These are phyloP conservation scores for Camelina sativa DNA, from an alignment of 345 rosid species.

Conservation along the genomic window DNA sequence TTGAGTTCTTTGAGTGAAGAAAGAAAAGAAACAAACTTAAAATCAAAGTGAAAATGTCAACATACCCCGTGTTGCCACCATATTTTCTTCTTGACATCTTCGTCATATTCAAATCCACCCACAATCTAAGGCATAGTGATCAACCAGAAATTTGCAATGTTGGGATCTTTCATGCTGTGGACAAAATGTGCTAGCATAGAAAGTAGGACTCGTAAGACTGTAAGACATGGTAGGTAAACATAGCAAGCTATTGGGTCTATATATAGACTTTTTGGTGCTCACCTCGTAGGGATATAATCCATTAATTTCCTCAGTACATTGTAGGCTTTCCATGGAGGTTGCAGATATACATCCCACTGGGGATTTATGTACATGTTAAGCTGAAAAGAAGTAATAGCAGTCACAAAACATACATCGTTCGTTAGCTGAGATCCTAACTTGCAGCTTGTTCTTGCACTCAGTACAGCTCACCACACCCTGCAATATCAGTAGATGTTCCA, in stretches of 20 bases:
- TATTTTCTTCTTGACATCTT: slow-evolving; percentile 78
- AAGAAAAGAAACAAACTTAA: too few species aligned
- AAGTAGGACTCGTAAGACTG: slow-evolving; percentile 25
- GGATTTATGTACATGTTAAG: slow-evolving; percentile 28
- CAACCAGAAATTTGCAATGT: slow-evolving; percentile 96
- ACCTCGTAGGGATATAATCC: slow-evolving; percentile 98
- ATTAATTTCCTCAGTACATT: slow-evolving; percentile 79
- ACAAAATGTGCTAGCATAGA: slow-evolving; percentile 74
- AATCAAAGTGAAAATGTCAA: too few species aligned
- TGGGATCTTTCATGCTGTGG: slow-evolving; percentile 95
- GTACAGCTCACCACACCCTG: slow-evolving; percentile 94
- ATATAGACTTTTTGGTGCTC: slow-evolving; percentile 26
- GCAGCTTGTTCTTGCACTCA: slow-evolving; percentile 89
- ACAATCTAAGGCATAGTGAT: slow-evolving; percentile 81
- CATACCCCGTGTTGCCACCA: slow-evolving; percentile 92
- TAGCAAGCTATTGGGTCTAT: slow-evolving; percentile 24
- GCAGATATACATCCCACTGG: slow-evolving; percentile 12
- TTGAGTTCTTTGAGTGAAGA: too few species aligned
- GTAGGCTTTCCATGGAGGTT: slow-evolving; percentile 93
- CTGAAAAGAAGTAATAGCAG: slow-evolving; percentile 34
- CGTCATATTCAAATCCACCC: slow-evolving; percentile 86
- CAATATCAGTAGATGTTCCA: slow-evolving; percentile 33
- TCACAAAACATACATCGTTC: slow-evolving; percentile 80
- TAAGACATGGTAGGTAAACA: background rate
- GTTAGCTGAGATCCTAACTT: slow-evolving; percentile 88